These are phyloP conservation scores for Fagopyrum esculentum DNA, from an alignment of 148 eudicot species.

Conservation along the genomic window DNA sequence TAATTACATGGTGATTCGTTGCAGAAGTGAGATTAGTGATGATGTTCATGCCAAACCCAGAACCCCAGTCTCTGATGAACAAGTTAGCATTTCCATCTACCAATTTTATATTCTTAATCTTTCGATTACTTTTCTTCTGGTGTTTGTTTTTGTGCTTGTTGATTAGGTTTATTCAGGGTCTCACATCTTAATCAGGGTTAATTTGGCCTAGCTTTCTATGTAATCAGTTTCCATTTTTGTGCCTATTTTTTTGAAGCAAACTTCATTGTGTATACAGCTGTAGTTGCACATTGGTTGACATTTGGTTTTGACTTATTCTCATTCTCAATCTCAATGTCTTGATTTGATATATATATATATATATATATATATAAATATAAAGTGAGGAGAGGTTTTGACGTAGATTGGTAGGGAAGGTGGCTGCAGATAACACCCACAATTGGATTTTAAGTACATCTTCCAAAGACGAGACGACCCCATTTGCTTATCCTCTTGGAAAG, in stretches of 20 bases:
- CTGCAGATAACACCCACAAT: too few species aligned
- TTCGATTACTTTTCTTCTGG: conserved; percentile 1
- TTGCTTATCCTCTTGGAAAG: too few species aligned
- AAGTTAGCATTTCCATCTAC: background rate
- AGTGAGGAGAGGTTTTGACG: too few species aligned
- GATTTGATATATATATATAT: background rate
- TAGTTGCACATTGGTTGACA: background rate
- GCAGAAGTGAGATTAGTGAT: conserved; percentile 25
- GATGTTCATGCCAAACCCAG: conserved; percentile 17
- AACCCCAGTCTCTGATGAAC: background rate
- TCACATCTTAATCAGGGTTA: background rate
- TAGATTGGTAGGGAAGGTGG: too few species aligned
- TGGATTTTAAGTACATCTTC: too few species aligned
- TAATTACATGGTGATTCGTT: conserved; percentile 20
- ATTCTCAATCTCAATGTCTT: background rate
- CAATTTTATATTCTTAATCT: background rate
- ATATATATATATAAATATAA: too few species aligned
- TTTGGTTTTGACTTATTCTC: background rate
- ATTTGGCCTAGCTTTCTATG: background rate
- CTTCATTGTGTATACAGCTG: background rate
- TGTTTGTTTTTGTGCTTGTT: background rate
- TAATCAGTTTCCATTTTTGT: background rate
- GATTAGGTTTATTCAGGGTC: background rate
- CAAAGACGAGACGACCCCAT: too few species aligned
- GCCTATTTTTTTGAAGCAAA: background rate